phyloP scores from a whole-genome alignment of 495 filamentous ascomycete genomes.

The Penicillium roqueforti region DNA sequence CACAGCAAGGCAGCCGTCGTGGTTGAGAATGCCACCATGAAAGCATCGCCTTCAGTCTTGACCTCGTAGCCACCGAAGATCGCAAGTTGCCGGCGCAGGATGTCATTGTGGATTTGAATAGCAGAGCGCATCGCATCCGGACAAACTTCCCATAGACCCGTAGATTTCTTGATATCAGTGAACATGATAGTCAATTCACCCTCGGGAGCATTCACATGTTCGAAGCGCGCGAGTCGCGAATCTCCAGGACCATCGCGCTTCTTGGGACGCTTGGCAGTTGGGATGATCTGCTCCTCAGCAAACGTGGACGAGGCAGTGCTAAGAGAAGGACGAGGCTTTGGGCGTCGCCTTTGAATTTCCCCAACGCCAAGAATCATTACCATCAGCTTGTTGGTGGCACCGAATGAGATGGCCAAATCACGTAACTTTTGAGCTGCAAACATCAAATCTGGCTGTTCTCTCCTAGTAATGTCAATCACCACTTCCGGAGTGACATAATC shows the following conservation, averaged over 20 bases:
- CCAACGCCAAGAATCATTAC: constrained; percentile 94
- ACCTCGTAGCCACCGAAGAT: constrained; percentile 97
- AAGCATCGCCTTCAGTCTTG: constrained; percentile 99
- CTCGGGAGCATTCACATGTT: constrained; percentile 84
- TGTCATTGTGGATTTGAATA: constrained; percentile 92
- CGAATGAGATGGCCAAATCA: constrained; percentile 93
- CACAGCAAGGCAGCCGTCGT: constrained; percentile 90
- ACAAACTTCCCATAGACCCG: constrained; percentile 92
- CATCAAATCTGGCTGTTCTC: constrained; percentile 85
- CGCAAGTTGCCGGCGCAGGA: constrained; percentile 88
- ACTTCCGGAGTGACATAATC: constrained; percentile 84
- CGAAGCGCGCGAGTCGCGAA: constrained; percentile 76
- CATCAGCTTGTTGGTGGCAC: constrained; percentile 91
- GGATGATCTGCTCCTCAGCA: constrained; percentile 64
- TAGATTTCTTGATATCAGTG: constrained; percentile 99
- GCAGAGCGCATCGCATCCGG: constrained; percentile 91
- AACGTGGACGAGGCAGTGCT: constrained; percentile 71
- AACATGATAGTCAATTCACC: constrained; percentile 93
- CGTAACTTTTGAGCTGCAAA: constrained; percentile 91
- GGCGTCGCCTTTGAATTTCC: constrained; percentile 78
- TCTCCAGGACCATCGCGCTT: constrained; percentile 66
- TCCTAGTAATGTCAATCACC: constrained; percentile 84
- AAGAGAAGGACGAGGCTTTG: constrained; percentile 70
- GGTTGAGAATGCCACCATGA: constrained; percentile 98
- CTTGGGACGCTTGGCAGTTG: constrained; percentile 59